Base-by-base conservation (phyloP, 805 yeast species). In the Naumovozyma castellii region DNA sequence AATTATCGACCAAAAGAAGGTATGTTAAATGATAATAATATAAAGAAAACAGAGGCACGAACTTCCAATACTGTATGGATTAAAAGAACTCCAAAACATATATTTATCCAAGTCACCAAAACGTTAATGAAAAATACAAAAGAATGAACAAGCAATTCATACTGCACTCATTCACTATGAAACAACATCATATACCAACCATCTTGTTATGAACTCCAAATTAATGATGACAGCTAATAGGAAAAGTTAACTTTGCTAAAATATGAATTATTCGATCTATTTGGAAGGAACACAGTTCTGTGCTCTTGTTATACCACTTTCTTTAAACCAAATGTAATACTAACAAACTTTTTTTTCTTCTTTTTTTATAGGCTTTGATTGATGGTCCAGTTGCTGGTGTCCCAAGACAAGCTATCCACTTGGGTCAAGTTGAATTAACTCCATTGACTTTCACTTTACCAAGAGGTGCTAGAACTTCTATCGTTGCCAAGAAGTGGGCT, bases 1-100 rank as follows among this genome's bases (percentile, higher is more conserved):
- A 78, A 85, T 90, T 75, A 84, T 90, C 68, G 97, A 92, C 79
- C 95, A 90, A 79, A 87, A 86, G 80, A 84, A 96, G 75, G 97
- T 83, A 78, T 68, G 84, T 78, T 51, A 37, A 30, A 32, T n/a
- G 6, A 15, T 25, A 12, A 32, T 17, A 22, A 28, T 17, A 16
- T 15, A 31, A 16, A 31, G 17, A 9, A 2, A 9, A 19, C 12
- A 8, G 12, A 17, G 15, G 33, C 18, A n/a, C n/a, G n/a, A n/a
- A n/a, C n/a, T n/a, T n/a, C n/a, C n/a, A n/a, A n/a, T n/a, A n/a
- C n/a, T n/a, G n/a, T n/a, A n/a, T n/a, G n/a, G n/a, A n/a, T n/a
- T n/a, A n/a, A n/a, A n/a, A n/a, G n/a, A n/a, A n/a, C n/a, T n/a
- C n/a, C n/a, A n/a, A n/a, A n/a, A n/a, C n/a, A n/a, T n/a, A n/a